Evolutionary conservation across 1,139 yeast species (phyloP).

Genomic region (Hansenula lynferdii): DNA sequence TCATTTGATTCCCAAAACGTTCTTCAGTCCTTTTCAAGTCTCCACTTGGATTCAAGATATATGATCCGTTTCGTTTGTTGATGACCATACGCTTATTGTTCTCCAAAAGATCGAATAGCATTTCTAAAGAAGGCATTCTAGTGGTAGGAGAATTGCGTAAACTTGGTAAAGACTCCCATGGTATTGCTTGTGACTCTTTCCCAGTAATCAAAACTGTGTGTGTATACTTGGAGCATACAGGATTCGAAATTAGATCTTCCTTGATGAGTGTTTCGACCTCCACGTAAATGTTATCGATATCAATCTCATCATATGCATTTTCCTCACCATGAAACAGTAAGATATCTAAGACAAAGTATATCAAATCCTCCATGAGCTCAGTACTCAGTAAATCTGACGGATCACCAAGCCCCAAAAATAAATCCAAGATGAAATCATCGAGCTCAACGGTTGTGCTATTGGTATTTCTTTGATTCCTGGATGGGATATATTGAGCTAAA

Average conservation of each 20-base stretch:
- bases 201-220: slow-evolving; percentile 73
- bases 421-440: slow-evolving; percentile 44
- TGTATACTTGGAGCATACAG: slow-evolving; percentile 14
- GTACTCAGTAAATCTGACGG: slow-evolving; percentile 29
- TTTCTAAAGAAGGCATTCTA: slow-evolving; percentile 64
- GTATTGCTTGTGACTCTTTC: slow-evolving; percentile 57
- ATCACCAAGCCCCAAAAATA: slow-evolving; percentile 46
- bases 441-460: slow-evolving; percentile 29
- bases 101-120: slow-evolving; percentile 40
- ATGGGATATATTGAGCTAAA: slow-evolving; percentile 31
- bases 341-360: slow-evolving; percentile 57
- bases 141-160: slow-evolving; percentile 55
- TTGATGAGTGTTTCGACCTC: slow-evolving; percentile 44
- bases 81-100: slow-evolving; percentile 15
- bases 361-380: slow-evolving; percentile 55
- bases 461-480: slow-evolving; percentile 26
- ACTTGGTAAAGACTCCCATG: slow-evolving; percentile 82
- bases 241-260: slow-evolving; percentile 23
- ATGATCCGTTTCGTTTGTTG: slow-evolving; percentile 36
- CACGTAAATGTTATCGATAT: slow-evolving; percentile 46
- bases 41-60: slow-evolving; percentile 76
- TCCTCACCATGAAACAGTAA: slow-evolving; percentile 59
- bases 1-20: slow-evolving; percentile 46
- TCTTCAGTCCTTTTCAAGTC: slow-evolving; percentile 69
- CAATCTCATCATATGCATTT: slow-evolving; percentile 61